Evolutionary conservation across 441 rosid genomes (phyloP), one percentile per base, ranked within the genome.

Genomic region (Flueggea neowawraea): DNA sequence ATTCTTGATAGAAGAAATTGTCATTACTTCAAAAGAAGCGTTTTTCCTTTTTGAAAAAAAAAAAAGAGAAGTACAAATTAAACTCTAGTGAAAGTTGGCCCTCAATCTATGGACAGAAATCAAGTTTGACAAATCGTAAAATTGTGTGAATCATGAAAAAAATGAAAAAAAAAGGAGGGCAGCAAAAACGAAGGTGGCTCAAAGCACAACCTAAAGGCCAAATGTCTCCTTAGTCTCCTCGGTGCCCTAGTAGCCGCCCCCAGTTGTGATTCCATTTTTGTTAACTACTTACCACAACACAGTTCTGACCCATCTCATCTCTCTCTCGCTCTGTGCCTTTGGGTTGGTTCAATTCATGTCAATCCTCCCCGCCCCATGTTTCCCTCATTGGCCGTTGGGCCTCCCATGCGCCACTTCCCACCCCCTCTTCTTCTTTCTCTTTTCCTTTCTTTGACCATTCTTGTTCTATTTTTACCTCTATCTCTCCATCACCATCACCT

Each of bases 361-460:
- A 28, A 51, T 31, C 16, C 52, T 16, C 60, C 63, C 57, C 64
- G 73, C 75, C 76, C 80, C 77, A 66, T 66, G 75, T 48, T 52
- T 72, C 15, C 47, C 43, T 68, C 39, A 45, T 56, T 82, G 90
- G 76, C 87, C 61, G 15, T 78, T 82, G 77, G 80, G 65, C 32
- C 58, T 78, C 72, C 86, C 80, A 82, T 78, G 69, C 85, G 90
- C 85, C 90, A 73, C 79, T 80, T 78, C 75, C 33, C 77, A 49
- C 62, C 71, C 77, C 52, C 43, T 8, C 43, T 47, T 45, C 10
- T 51, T 51, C 15, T 14, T 51, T 51, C 14, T 6, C 17, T 16
- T 6, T 51, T 51, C 5, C 15, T 51, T 51, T n/a, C 15, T 51
- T 51, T 51, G 15, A 8, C 15, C 54, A 11, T 51, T 10, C 7